Evolutionary conservation across 805 yeast genomes (phyloP).

Genomic region (Candida piceae): DNA sequence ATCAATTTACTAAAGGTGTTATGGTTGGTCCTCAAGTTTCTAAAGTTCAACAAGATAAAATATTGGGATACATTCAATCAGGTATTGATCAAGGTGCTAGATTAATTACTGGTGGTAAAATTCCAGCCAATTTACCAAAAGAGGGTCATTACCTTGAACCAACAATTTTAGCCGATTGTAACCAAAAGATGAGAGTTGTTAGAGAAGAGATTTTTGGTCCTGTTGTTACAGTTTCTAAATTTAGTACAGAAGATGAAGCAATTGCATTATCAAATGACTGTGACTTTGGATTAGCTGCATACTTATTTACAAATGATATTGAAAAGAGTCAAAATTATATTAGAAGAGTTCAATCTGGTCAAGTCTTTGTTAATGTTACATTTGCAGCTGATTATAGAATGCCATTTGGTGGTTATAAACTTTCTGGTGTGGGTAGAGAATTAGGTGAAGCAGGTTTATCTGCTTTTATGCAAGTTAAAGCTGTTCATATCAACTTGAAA

Average conservation of each 20-base stretch:
- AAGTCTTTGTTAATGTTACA: slow-evolving; percentile 87
- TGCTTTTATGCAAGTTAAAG: slow-evolving; percentile 80
- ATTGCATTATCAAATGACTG: slow-evolving; percentile 74
- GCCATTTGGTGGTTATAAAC: slow-evolving; percentile 91
- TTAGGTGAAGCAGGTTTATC: slow-evolving; percentile 85
- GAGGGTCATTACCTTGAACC: slow-evolving; percentile 65
- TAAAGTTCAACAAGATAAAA: slow-evolving; percentile 69
- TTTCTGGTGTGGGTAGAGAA: slow-evolving; percentile 92
- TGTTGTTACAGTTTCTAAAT: slow-evolving; percentile 78
- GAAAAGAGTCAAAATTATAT: slow-evolving; percentile 74
- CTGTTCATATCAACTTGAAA: slow-evolving; percentile 56
- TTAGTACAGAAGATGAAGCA: slow-evolving; percentile 78
- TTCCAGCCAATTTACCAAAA: slow-evolving; percentile 35
- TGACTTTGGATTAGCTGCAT: slow-evolving; percentile 85
- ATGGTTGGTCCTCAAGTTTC: slow-evolving; percentile 94
- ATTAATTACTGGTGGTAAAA: slow-evolving; percentile 60
- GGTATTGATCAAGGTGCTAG: slow-evolving; percentile 86
- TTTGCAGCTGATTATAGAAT: slow-evolving; percentile 83
- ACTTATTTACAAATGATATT: slow-evolving; percentile 74
- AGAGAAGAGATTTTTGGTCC: slow-evolving; percentile 89
- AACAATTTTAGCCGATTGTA: slow-evolving; percentile 69
- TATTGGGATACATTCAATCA: slow-evolving; percentile 66
- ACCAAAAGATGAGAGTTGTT: slow-evolving; percentile 62
- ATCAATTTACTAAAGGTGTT: slow-evolving; percentile 72
- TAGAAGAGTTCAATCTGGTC: slow-evolving; percentile 75